Conservation (phyloP, 75 land plant species). For the Azolla pinnata region DNA sequence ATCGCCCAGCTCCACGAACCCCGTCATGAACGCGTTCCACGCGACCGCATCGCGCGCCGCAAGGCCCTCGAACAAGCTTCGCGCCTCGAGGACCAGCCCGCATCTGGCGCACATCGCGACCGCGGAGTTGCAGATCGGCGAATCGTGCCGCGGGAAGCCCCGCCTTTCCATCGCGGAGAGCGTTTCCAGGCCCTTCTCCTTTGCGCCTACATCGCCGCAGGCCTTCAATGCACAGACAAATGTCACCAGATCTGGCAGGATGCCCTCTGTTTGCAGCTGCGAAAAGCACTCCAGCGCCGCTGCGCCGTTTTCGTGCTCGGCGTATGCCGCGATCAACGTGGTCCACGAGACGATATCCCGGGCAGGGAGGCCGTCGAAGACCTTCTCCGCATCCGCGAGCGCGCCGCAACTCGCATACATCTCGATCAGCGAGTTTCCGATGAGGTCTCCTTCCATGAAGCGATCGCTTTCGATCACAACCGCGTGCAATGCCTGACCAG, state of each 20-base stretch:
- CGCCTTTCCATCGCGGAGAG: neutral
- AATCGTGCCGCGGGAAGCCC: neutral
- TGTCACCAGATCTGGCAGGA: conserved; percentile 40
- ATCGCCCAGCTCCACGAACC: conserved; percentile 32
- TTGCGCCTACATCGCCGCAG: conserved; percentile 43
- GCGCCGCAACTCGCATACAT: conserved; percentile 50
- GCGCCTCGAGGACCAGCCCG: conserved; percentile 22
- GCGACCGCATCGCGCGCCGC: conserved; percentile 39
- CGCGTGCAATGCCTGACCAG: conserved; percentile 45
- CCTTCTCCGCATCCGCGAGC: conserved; percentile 2
- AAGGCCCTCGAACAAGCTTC: conserved; percentile 36
- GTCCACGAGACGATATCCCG: conserved; percentile 15
- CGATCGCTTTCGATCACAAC: conserved; percentile 22
- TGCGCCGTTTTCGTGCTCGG: conserved; percentile 7
- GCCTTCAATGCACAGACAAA: conserved; percentile 46
- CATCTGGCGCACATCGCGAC: conserved; percentile 48
- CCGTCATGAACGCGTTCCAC: conserved; percentile 54
- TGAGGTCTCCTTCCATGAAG: conserved; percentile 15
- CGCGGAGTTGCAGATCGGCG: conserved; percentile 6
- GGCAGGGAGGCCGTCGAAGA: conserved; percentile 6
- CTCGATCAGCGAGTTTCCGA: conserved; percentile 57
- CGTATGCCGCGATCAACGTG: conserved; percentile 15
- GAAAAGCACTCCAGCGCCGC: conserved; percentile 48
- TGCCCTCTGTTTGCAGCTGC: conserved; percentile 21
- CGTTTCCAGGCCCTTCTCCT: conserved; percentile 30